Evolutionary conservation across 345 rosid species (phyloP), one percentile per base, ranked within the genome.

Genomic region (Citrus unshiu): DNA sequence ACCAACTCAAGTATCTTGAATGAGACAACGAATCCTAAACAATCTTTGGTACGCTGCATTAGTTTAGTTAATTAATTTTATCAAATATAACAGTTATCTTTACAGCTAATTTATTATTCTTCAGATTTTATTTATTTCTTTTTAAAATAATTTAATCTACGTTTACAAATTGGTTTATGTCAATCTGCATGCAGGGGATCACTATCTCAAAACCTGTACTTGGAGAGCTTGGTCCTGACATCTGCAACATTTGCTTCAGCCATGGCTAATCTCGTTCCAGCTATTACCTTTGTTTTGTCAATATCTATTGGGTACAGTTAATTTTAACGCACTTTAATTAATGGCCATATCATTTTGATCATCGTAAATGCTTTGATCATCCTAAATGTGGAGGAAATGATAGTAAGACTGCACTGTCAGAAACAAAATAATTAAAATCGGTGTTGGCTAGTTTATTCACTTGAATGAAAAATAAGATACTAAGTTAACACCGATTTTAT

Each of bases 161-260:
- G 16, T 51, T 16, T 14, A 43, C 51, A 12, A 10, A 43, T 43
- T 43, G 51, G 14, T 43, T 40, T 43, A 43, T 43, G 51, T 43
- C 51, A 46, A 12, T 46, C 13, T 46, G 51, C 49, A 43, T 43
- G 40, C 79, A 86, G 88, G 43, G 91, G 82, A 24, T 43, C 86
- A 58, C 5, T 87, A 10, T 72, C 78, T 56, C 85, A 87, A 66
- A 86, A 81, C 57, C 62, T 88, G 54, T 78, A 79, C 46, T 6
- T 86, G 30, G 81, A 80, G 25, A 85, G 93, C 80, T 72, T 90
- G 76, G 86, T 74, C 32, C 62, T 84, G 39, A 90, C 89, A 21
- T 87, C 93, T 16, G 86, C 91, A 63, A 89, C 58, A 54, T 54
- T 54, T 54, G 22, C 58, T 18, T 16, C 58, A 54, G 58, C 58